Conservation (phyloP, 116 monocot species). For the Cymodocea nodosa region DNA sequence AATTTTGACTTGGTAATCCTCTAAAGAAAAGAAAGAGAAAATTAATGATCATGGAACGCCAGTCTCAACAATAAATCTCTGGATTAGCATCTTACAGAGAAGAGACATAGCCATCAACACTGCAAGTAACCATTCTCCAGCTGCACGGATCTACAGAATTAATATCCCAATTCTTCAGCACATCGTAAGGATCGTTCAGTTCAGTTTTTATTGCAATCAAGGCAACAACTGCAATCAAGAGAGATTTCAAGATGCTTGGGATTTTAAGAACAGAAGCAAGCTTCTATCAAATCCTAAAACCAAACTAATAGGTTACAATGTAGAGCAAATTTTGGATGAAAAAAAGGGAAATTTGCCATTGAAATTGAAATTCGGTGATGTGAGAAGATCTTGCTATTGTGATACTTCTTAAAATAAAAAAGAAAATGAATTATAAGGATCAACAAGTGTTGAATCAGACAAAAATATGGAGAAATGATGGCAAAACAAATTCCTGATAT, state of each 20-base stretch:
- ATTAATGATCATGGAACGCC: background rate
- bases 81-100: constrained; percentile 42
- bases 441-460: no score
- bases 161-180: constrained; percentile 89
- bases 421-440: no score
- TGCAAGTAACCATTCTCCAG: constrained; percentile 98
- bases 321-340: no score
- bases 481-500: no score
- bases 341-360: no score
- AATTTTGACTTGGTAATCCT: constrained; percentile 78
- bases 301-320: background rate
- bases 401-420: no score
- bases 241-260: background rate
- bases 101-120: constrained; percentile 82
- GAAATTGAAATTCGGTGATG: no score
- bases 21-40: constrained; percentile 16
- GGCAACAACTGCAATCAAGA: constrained; percentile 59
- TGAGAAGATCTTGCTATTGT: no score
- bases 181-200: constrained; percentile 76
- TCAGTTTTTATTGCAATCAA: constrained; percentile 66
- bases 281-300: background rate
- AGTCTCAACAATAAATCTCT: no score
- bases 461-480: no score
- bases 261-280: background rate
- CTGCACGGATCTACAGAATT: constrained; percentile 99